Conservation (phyloP, 2,329 filamentous ascomycete species). For the Aquanectria penicillioides region DNA sequence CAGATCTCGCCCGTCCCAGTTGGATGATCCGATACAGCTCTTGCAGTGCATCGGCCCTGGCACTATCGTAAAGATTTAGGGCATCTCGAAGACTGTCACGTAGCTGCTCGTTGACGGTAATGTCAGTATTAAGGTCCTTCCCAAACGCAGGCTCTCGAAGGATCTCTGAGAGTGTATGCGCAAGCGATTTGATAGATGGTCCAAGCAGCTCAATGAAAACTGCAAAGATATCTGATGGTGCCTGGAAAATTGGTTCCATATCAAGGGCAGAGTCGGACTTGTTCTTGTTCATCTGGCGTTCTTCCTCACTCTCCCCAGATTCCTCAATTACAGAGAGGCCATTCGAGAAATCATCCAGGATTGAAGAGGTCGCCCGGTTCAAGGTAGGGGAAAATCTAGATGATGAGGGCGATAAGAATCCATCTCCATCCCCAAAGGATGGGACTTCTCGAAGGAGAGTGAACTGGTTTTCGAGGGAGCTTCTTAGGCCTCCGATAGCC, state of each 20-base stretch:
- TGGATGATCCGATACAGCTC: constrained; percentile 85
- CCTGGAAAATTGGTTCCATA: constrained; percentile 56
- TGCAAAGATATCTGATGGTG: constrained; percentile 87
- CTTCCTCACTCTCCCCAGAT: constrained; percentile 65
- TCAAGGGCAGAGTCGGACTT: constrained; percentile 45
- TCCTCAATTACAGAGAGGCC: constrained; percentile 72
- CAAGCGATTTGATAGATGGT: constrained; percentile 95
- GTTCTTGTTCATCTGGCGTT: constrained; percentile 47
- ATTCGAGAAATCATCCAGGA: constrained; percentile 50
- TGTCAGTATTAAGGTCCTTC: constrained; percentile 70
- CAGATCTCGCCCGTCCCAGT: constrained; percentile 72
- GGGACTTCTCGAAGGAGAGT: constrained; percentile 15
- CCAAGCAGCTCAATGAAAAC: constrained; percentile 90
- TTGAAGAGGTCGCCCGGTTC: constrained; percentile 42
- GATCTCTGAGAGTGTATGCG: constrained; percentile 88
- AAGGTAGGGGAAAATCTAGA: constrained; percentile 38
- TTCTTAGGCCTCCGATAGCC: constrained; percentile 88
- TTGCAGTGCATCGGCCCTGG: constrained; percentile 79
- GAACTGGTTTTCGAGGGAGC: constrained; percentile 55
- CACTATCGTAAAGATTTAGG: constrained; percentile 79
- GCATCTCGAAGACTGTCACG: constrained; percentile 83
- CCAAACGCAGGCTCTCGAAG: constrained; percentile 88
- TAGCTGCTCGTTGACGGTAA: constrained; percentile 83
- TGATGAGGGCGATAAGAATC: constrained; percentile 28
- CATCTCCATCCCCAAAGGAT: not conserved